Conservation (phyloP, 2,329 filamentous ascomycete genomes). For the Fusarium virguliforme region DNA sequence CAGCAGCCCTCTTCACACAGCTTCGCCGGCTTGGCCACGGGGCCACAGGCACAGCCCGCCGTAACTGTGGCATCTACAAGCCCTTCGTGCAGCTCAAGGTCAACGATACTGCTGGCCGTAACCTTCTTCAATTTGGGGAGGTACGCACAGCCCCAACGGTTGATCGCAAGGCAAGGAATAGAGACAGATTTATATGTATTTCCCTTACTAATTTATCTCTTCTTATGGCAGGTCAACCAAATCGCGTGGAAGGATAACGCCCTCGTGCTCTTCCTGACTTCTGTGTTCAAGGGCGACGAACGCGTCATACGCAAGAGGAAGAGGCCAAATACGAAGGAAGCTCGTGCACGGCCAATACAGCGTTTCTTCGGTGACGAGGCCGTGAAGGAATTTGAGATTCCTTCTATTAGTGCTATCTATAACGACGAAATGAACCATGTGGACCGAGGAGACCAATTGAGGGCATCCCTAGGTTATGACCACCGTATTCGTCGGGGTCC, state of each 20-base stretch:
- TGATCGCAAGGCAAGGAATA: conserved; percentile 13
- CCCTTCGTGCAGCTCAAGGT: conserved; percentile 18
- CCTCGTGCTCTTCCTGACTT: conserved; percentile 2
- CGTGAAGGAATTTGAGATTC: not conserved
- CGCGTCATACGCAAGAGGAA: not conserved
- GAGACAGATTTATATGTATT: not conserved
- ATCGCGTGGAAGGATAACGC: conserved; percentile 38
- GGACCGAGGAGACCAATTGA: conserved; percentile 1
- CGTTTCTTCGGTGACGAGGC: conserved; percentile 11
- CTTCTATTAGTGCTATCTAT: conserved; percentile 7
- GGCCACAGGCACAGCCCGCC: conserved; percentile 29
- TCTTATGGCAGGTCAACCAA: conserved; percentile 16
- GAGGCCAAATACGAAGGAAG: not conserved
- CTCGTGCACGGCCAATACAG: conserved; percentile 4
- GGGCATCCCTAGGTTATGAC: not conserved
- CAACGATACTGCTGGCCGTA: conserved; percentile 13
- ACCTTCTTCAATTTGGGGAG: not conserved
- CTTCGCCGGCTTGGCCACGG: conserved; percentile 9
- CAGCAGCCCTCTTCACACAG: conserved; percentile 16
- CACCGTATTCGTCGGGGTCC: no score
- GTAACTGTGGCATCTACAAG: conserved; percentile 27
- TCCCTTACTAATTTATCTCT: conserved; percentile 16
- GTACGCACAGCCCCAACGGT: conserved; percentile 6
- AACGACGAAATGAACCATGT: conserved; percentile 13
- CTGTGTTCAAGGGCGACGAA: no score